phyloP scores from a whole-genome alignment of 495 filamentous ascomycete genomes.

The Penicillium psychrofluorescens region DNA sequence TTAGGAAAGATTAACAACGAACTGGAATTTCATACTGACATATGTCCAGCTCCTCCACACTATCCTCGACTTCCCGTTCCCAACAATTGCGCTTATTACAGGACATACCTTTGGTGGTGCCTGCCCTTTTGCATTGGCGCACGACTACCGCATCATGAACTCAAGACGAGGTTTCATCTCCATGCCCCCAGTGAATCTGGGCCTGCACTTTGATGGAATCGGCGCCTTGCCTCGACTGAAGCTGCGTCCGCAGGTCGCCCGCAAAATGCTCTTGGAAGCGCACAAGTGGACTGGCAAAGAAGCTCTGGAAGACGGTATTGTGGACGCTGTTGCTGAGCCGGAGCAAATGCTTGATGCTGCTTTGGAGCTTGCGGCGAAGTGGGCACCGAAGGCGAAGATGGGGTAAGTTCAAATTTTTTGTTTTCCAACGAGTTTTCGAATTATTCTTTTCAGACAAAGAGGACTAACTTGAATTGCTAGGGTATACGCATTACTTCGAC shows the following conservation, averaged over 20 bases:
- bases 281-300: slow-evolving; percentile 43
- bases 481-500: slow-evolving; percentile 38
- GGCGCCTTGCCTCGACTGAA: slow-evolving; percentile 41
- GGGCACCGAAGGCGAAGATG: slow-evolving; percentile 42
- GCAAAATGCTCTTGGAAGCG: slow-evolving; percentile 45
- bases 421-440: neutral
- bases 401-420: slow-evolving; percentile 16
- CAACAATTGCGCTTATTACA: slow-evolving; percentile 43
- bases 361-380: slow-evolving; percentile 28
- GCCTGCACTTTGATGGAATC: slow-evolving; percentile 44
- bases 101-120: slow-evolving; percentile 47
- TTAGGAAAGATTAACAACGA: neutral
- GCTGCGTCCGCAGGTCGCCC: slow-evolving; percentile 36
- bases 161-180: slow-evolving; percentile 38
- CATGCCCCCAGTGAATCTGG: slow-evolving; percentile 45
- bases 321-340: slow-evolving; percentile 39
- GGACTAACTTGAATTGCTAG: slow-evolving; percentile 8
- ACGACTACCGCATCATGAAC: slow-evolving; percentile 49
- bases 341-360: slow-evolving; percentile 39
- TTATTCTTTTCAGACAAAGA: neutral
- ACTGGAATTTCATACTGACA: neutral
- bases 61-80: slow-evolving; percentile 45
- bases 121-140: slow-evolving; percentile 38
- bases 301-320: slow-evolving; percentile 41
- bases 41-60: slow-evolving; percentile 31